Conservation (phyloP, 2,329 filamentous ascomycete genomes). For the Grosmannia clavigera region DNA sequence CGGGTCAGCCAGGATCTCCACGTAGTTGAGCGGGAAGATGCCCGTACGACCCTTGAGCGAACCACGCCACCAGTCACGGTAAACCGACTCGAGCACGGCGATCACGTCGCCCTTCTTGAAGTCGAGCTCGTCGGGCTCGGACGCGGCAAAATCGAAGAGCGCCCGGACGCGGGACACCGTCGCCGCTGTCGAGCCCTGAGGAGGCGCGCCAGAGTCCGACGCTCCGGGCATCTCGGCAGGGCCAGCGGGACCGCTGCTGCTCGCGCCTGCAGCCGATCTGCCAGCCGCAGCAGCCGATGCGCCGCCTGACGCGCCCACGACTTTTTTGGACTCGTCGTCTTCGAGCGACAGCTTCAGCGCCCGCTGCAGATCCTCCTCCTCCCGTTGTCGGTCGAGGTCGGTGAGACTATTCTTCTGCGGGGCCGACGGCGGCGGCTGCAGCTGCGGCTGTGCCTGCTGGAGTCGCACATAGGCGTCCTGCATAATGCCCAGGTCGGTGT, state of each 20-base stretch:
- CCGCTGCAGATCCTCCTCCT: constrained; percentile 96
- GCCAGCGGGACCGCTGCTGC: constrained; percentile 31
- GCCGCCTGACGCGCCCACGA: constrained; percentile 15
- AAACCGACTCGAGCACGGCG: constrained; percentile 91
- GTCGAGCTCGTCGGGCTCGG: constrained; percentile 85
- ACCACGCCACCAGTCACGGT: constrained; percentile 99
- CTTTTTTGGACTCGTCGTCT: constrained; percentile 59
- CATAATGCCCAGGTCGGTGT: constrained; percentile 94
- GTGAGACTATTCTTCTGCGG: constrained; percentile 89
- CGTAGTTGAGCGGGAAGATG: constrained; percentile 97
- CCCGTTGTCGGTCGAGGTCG: constrained; percentile 78
- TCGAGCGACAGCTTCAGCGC: constrained; percentile 85
- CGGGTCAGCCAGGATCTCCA: constrained; percentile 91
- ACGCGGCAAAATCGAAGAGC: constrained; percentile 87
- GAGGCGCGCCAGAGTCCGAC: constrained; percentile 28
- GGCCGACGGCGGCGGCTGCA: constrained; percentile 74
- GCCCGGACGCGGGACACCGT: constrained; percentile 92
- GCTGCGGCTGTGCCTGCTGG: constrained; percentile 71
- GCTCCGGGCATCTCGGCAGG: constrained; percentile 26
- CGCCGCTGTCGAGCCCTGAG: constrained; percentile 71
- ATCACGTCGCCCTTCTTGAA: constrained; percentile 97
- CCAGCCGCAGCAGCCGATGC: constrained; percentile 15
- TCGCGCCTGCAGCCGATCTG: constrained; percentile 17
- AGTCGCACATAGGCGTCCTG: constrained; percentile 83
- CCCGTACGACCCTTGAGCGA: constrained; percentile 88